These are phyloP conservation scores for Coemansia sp. DNA, from an alignment of 192 early-diverging fungal genomes.

Conservation along the genomic window DNA sequence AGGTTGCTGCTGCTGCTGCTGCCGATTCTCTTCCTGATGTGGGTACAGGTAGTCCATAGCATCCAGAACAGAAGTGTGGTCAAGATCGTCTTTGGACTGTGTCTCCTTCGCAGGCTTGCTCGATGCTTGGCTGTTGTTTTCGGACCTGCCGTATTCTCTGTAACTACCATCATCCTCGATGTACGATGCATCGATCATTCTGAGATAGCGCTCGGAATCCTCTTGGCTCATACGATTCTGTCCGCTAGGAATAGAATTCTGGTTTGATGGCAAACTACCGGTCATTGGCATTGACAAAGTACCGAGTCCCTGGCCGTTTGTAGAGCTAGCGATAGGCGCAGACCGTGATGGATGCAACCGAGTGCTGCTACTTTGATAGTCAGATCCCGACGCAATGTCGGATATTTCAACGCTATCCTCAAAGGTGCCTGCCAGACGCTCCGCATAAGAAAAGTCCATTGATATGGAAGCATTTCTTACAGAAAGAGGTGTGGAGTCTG, in stretches of 20 bases:
- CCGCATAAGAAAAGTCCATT: slow-evolving; percentile 9
- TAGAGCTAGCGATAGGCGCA: background rate
- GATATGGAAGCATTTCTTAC: background rate
- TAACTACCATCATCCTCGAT: slow-evolving; percentile 3
- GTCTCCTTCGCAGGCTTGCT: background rate
- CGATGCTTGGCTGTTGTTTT: background rate
- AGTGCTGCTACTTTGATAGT: background rate
- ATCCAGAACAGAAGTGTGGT: slow-evolving; percentile 9
- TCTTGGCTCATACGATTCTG: background rate
- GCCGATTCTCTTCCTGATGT: background rate
- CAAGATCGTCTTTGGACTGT: background rate
- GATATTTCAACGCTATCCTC: background rate
- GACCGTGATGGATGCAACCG: background rate
- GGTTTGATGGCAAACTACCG: background rate
- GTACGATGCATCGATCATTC: slow-evolving; percentile 9
- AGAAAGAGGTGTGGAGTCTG: background rate
- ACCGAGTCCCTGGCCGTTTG: background rate
- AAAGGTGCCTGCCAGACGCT: background rate
- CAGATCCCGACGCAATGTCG: background rate
- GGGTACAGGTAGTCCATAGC: slow-evolving; percentile 4
- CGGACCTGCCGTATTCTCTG: background rate
- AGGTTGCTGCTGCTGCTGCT: slow-evolving; percentile 2
- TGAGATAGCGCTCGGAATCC: slow-evolving; percentile 8
- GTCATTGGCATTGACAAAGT: background rate
- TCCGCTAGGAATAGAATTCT: background rate